phyloP scores from a whole-genome alignment of 2,329 filamentous ascomycete genomes.

The Paecilomyces variotii region DNA sequence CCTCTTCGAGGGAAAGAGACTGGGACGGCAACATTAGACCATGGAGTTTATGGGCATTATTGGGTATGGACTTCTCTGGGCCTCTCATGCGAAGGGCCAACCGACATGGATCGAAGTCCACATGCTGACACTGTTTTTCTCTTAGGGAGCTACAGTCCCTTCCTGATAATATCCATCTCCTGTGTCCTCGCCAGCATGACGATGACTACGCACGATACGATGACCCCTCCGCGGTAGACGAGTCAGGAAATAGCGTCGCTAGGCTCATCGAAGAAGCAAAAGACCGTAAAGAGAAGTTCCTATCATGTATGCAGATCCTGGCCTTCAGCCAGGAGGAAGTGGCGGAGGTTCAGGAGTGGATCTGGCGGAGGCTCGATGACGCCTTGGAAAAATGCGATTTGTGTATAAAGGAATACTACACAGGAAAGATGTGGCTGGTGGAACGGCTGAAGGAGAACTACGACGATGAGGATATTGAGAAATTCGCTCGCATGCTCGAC shows the following conservation, averaged over 20 bases:
- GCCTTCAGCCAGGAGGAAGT: constrained; percentile 57
- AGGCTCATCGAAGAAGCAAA: constrained; percentile 48
- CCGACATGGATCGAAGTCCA: neutral
- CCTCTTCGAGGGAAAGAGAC: neutral
- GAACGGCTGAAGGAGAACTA: constrained; percentile 53
- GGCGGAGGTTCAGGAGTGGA: constrained; percentile 52
- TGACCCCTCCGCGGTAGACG: constrained; percentile 42
- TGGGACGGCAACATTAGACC: neutral
- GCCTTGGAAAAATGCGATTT: constrained; percentile 58
- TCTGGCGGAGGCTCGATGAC: constrained; percentile 49
- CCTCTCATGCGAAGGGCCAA: constrained; percentile 1
- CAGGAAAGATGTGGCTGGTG: constrained; percentile 55
- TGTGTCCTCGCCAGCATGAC: constrained; percentile 58
- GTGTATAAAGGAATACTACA: constrained; percentile 69
- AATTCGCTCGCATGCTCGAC: constrained; percentile 51
- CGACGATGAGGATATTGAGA: constrained; percentile 39
- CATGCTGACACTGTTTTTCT: constrained; percentile 2
- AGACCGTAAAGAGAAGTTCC: constrained; percentile 52
- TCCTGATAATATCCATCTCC: constrained; percentile 49
- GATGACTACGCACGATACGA: constrained; percentile 60
- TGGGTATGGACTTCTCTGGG: constrained; percentile 23
- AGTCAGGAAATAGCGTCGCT: constrained; percentile 31
- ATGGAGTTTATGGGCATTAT: constrained; percentile 38
- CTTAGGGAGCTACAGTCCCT: constrained; percentile 37
- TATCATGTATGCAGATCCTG: constrained; percentile 61